Evolutionary conservation across 306 rosid genomes (phyloP), one percentile per base, ranked within the genome.

Genomic region (Purshia tridentata): DNA sequence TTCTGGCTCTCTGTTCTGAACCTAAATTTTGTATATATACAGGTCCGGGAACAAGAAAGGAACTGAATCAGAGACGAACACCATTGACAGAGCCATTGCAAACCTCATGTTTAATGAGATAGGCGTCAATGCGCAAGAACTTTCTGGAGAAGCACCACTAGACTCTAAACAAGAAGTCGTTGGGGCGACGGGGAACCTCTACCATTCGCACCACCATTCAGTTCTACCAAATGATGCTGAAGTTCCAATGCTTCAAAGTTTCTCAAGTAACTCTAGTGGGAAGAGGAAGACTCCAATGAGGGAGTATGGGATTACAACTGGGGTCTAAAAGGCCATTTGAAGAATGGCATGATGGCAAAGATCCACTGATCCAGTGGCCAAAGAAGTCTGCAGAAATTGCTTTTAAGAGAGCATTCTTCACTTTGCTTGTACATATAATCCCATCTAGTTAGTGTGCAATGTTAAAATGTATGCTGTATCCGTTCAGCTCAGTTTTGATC

Each of bases 1-100:
- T 49, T 65, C 46, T 41, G 67, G 61, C 69, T 52, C 46, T 60
- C 52, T 72, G 74, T 67, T 76, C 13, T 5, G 69, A 62, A 66
- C 53, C 19, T 63, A 56, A 53, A 52, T 63, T 78, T 76, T 66
- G 4, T 78, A 19, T 77, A 6, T 78, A 19, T 77, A 20, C 82
- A 89, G 92, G 85, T 78, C 78, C 10, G 85, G 63, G 52, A 78
- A 76, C 55, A 54, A 69, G 14, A 45, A 80, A 75, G 75, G 76
- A 59, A 81, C 51, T 70, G 96, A 91, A 81, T 81, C 87, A 46
- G 84, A 86, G 79, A 91, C 96, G 22, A 91, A 91, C 84, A 67
- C 74, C 19, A 74, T 89, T 64, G 97, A 91, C 85, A 84, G 97
- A 76, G 92, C 96, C n/a, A 80, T 87, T 37, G 97, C 97, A 11